phyloP scores from a whole-genome alignment of 2,329 filamentous ascomycete species.

The Biscogniauxia sp. region DNA sequence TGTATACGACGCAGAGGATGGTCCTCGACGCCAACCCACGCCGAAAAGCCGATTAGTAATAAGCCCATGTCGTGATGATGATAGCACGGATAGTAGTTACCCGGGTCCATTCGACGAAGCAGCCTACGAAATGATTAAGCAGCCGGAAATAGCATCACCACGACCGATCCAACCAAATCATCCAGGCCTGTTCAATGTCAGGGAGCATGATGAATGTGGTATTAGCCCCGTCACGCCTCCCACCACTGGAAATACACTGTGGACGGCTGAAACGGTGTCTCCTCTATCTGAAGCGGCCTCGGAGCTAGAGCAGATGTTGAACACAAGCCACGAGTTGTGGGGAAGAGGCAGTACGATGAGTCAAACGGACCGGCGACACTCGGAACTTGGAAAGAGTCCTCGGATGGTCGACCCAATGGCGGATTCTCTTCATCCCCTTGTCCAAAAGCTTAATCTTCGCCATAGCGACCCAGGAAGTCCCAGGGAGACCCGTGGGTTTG shows the following conservation, averaged over 20 bases:
- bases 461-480: conserved; percentile 29
- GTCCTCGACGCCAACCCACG: not conserved
- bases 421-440: conserved; percentile 3
- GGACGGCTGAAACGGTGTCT: conserved; percentile 23
- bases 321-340: not conserved
- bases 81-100: conserved; percentile 2
- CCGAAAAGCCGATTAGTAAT: not conserved
- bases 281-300: conserved; percentile 17
- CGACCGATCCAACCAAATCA: conserved; percentile 20
- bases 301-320: not conserved
- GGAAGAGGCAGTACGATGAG: not conserved
- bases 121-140: conserved; percentile 11
- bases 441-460: conserved; percentile 17
- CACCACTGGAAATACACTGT: conserved; percentile 9
- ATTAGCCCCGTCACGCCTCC: conserved; percentile 25
- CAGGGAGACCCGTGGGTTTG: conserved; percentile 12
- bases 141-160: conserved; percentile 18
- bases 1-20: conserved; percentile 12
- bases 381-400: not conserved
- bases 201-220: conserved; percentile 11
- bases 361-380: not conserved
- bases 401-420: not conserved
- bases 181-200: conserved; percentile 15
- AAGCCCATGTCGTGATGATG: not conserved
- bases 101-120: conserved; percentile 12